Percentiles rank a stretch among this genome's conserved stretches.
These are phyloP conservation scores for Metschnikowia gelsemii DNA, from an alignment of 805 yeast species.

Conservation along the genomic window DNA sequence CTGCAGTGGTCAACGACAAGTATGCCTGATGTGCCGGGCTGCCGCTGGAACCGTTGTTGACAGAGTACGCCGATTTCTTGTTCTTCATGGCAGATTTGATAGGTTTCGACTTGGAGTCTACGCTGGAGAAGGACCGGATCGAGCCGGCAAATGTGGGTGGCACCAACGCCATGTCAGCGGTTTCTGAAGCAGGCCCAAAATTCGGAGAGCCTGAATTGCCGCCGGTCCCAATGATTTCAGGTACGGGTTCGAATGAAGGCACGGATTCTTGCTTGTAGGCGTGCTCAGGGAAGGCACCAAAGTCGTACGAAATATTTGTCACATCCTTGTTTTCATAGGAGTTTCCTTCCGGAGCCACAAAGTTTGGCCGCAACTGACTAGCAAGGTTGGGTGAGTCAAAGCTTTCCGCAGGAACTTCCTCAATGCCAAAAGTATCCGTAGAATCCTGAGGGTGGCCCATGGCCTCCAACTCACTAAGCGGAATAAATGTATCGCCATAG, in stretches of 20 bases:
- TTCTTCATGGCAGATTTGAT: slow-evolving; percentile 52
- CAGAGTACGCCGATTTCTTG: slow-evolving; percentile 26
- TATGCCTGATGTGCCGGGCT: slow-evolving; percentile 62
- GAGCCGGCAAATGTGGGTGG: slow-evolving; percentile 29
- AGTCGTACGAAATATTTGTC: slow-evolving; percentile 8
- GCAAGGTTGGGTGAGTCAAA: slow-evolving; percentile 26
- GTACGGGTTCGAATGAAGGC: slow-evolving; percentile 23
- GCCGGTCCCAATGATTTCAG: slow-evolving; percentile 6
- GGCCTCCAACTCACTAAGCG: slow-evolving; percentile 6
- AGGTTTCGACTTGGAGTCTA: slow-evolving; percentile 28
- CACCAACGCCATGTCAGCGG: slow-evolving; percentile 22
- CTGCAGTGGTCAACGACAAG: slow-evolving; percentile 70
- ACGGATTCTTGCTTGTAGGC: background rate
- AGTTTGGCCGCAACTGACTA: slow-evolving; percentile 17
- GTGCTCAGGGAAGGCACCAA: slow-evolving; percentile 5
- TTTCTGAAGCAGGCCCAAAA: slow-evolving; percentile 32
- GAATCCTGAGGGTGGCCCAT: slow-evolving; percentile 6
- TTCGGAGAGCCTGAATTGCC: slow-evolving; percentile 17
- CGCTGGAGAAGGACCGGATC: slow-evolving; percentile 27
- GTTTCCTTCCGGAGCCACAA: background rate
- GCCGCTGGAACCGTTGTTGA: slow-evolving; percentile 11
- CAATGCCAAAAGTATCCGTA: slow-evolving; percentile 29
- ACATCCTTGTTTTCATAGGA: background rate
- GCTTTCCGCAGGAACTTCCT: slow-evolving; percentile 23
- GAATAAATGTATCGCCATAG: slow-evolving; percentile 12